phyloP scores from a whole-genome alignment of 805 yeast species.

The Metschnikowia colocasiae region DNA sequence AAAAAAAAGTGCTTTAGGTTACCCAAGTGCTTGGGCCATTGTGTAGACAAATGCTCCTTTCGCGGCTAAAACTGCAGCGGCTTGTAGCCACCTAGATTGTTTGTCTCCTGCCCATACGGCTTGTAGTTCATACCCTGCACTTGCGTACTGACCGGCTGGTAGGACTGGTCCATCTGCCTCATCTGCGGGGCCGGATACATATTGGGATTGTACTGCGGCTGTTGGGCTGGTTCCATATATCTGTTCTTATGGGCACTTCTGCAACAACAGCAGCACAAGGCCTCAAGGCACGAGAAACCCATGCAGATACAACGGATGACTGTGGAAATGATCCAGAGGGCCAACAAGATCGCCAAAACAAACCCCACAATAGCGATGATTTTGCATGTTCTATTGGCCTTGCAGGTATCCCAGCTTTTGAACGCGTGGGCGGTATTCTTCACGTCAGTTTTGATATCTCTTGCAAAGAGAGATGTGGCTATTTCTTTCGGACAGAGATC shows the following conservation, averaged over 20 bases:
- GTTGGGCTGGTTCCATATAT: conserved; percentile 20
- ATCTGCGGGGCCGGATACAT: conserved; percentile 30
- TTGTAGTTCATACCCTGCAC: conserved; percentile 7
- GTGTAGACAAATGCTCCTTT: background rate
- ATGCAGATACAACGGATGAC: conserved; percentile 58
- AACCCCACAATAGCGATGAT: conserved; percentile 74
- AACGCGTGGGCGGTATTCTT: conserved; percentile 48
- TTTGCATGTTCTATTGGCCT: conserved; percentile 73
- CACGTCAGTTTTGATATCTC: conserved; percentile 18
- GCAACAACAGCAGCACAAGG: conserved; percentile 48
- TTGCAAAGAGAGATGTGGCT: conserved; percentile 5
- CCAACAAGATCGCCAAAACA: conserved; percentile 50
- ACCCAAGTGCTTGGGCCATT: background rate
- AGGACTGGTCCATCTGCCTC: conserved; percentile 13
- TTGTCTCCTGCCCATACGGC: conserved; percentile 6
- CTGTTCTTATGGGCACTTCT: conserved; percentile 21
- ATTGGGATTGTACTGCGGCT: conserved; percentile 28
- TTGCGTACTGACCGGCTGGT: conserved; percentile 12
- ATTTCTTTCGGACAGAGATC: conserved; percentile 13
- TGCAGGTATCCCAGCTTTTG: conserved; percentile 71
- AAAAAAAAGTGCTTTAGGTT: background rate
- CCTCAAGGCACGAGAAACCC: conserved; percentile 43
- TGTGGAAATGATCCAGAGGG: conserved; percentile 54
- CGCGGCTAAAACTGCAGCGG: conserved; percentile 10
- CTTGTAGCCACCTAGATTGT: conserved; percentile 12